Conservation (phyloP, 257 asterid genomes). For the Buddleja alternifolia region DNA sequence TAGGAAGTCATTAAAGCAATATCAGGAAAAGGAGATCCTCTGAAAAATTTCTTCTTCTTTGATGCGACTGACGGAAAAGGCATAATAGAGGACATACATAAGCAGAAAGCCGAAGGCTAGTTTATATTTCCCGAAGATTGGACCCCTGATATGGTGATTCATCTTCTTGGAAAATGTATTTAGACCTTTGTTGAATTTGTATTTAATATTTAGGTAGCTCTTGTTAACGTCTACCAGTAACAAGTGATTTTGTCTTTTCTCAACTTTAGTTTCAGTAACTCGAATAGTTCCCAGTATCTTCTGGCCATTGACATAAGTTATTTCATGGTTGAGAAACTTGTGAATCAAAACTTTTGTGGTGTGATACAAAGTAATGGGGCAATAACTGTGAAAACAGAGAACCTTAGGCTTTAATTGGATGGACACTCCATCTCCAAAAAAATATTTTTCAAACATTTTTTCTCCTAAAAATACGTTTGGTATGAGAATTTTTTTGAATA, state of each 20-base stretch:
- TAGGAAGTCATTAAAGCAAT: conserved; percentile 95
- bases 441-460: no score
- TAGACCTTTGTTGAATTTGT: background rate
- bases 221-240: background rate
- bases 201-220: conserved; percentile 3
- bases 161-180: background rate
- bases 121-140: background rate
- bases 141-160: background rate
- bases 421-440: no score
- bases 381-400: background rate
- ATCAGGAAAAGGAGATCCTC: conserved; percentile 95
- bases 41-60: conserved; percentile 88
- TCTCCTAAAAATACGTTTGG: no score
- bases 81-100: conserved; percentile 69
- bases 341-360: background rate
- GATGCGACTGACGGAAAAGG: conserved; percentile 92
- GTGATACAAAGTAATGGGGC: background rate
- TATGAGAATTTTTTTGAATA: no score
- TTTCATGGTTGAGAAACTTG: background rate
- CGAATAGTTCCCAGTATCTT: background rate
- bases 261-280: background rate
- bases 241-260: background rate
- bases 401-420: no score
- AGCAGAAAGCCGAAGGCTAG: conserved; percentile 32
- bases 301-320: background rate